Evolutionary conservation across 1,139 yeast genomes (phyloP), one percentile per base, ranked within the genome.

Genomic region (Saccharomyces pastorianus): DNA sequence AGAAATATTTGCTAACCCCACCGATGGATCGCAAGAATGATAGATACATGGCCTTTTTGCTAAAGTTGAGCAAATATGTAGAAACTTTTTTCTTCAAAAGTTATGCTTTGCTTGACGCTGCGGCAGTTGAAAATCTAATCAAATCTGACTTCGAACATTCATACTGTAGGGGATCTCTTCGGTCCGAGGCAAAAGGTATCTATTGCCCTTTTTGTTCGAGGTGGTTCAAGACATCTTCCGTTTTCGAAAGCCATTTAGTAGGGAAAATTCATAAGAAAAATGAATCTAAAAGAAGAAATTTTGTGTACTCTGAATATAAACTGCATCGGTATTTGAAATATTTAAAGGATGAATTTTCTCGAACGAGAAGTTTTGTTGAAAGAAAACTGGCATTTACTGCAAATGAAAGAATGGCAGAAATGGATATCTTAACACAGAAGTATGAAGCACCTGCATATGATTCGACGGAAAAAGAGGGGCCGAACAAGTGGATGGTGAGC

Each of bases 181-280:
- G 65, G 32, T 70, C 55, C 5, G 51, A 51, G 4, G 47, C 63
- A 3, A 70, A 71, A 11, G 78, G 77, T 0, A 71, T 78, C 0
- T 85, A 71, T 62, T 93, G 98, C 65, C 61, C 70, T 5, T 78
- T 80, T 0, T 93, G 98, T 67, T 76, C 79, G 42, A 86, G 82
- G 63, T 55, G 66, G 34, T 90, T 89, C 67, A 73, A 87, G 11
- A 85, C 85, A 53, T 73, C 73, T 38, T 72, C 89, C 0, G 95
- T 88, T 0, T 90, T 76, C 64, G 71, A 77, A 8, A 83, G 80
- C 2, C 98, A 93, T 73, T 68, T 89, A 32, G 61, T 65, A 1
- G 96, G 97, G 1, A 87, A 87, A 65, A 86, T 85, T 62, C 98
- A 93, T 67, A 70, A 76, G 55, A 84, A 83, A 60, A 82, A 80